These are phyloP conservation scores for Agaricus sinodeliciosus DNA, from an alignment of 768 basidiomycete species.

Conservation along the genomic window DNA sequence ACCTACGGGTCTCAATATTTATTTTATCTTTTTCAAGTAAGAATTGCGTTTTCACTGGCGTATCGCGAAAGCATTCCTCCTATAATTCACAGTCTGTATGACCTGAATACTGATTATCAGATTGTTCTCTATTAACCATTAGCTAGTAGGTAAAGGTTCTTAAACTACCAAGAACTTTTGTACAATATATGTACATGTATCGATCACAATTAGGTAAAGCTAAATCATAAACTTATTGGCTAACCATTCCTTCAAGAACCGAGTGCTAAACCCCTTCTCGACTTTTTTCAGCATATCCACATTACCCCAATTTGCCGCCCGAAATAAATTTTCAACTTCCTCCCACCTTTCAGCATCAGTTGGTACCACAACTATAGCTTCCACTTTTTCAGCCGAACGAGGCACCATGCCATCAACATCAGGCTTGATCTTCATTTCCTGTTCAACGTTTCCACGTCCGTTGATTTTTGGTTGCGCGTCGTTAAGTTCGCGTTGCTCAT, in stretches of 20 bases:
- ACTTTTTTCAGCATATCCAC: constrained; percentile 19
- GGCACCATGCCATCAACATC: neutral
- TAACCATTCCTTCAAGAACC: constrained; percentile 21
- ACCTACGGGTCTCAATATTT: constrained; percentile 53
- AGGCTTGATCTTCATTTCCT: neutral
- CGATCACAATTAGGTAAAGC: neutral
- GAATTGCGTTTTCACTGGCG: too few species aligned
- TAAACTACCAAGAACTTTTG: too few species aligned
- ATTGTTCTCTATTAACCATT: too few species aligned
- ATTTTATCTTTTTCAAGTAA: constrained; percentile 22
- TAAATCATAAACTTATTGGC: constrained; percentile 5
- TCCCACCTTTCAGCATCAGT: constrained; percentile 5
- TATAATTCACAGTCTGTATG: too few species aligned
- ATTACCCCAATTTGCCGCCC: constrained; percentile 12
- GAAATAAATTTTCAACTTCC: constrained; percentile 7
- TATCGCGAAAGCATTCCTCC: too few species aligned
- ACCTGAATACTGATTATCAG: too few species aligned
- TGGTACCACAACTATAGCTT: neutral
- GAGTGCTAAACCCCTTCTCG: constrained; percentile 19
- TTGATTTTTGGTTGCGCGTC: neutral
- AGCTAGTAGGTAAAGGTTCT: too few species aligned
- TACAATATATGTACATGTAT: neutral
- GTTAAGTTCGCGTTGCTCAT: constrained; percentile 1
- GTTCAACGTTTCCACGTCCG: neutral
- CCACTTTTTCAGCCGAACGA: neutral